Conservation (phyloP, 2,329 filamentous ascomycete genomes). For the Aspergillus sp. region DNA sequence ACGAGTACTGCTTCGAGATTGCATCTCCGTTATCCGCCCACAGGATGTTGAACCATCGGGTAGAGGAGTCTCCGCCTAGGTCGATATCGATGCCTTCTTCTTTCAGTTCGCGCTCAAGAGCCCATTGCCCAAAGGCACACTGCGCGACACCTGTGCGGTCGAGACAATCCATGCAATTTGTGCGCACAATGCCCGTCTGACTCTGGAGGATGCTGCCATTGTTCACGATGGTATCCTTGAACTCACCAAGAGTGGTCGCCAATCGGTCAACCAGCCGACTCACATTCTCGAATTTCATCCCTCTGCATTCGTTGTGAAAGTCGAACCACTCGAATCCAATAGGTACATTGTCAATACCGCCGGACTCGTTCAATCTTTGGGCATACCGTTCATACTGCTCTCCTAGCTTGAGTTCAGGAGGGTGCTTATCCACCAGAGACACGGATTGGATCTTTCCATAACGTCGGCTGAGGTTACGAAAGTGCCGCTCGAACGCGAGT, state of each 20-base stretch:
- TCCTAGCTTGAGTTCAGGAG: conserved; percentile 78
- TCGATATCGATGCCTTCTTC: conserved; percentile 76
- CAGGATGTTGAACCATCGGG: conserved; percentile 90
- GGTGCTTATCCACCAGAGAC: conserved; percentile 87
- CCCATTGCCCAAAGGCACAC: conserved; percentile 83
- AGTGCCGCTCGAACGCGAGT: conserved; percentile 77
- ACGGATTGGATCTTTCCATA: conserved; percentile 81
- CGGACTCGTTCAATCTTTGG: conserved; percentile 67
- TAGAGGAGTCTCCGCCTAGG: conserved; percentile 75
- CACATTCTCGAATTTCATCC: conserved; percentile 98
- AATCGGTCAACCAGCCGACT: conserved; percentile 75
- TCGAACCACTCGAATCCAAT: conserved; percentile 94
- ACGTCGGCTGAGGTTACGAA: conserved; percentile 66
- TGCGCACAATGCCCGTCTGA: conserved; percentile 81
- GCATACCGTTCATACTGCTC: conserved; percentile 74
- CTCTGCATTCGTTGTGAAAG: conserved; percentile 88
- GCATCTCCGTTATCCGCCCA: conserved; percentile 99
- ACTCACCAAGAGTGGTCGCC: conserved; percentile 67
- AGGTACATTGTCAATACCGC: conserved; percentile 54
- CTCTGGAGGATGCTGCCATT: conserved; percentile 46
- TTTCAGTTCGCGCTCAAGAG: conserved; percentile 78
- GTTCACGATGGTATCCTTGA: conserved; percentile 70
- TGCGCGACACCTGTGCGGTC: conserved; percentile 96
- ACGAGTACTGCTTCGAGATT: conserved; percentile 93
- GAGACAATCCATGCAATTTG: conserved; percentile 98